Percentiles rank a stretch among this genome's conserved stretches.
Evolutionary conservation across 139 green algal genomes (phyloP).

Genomic region (Chlorella sorokiniana): DNA sequence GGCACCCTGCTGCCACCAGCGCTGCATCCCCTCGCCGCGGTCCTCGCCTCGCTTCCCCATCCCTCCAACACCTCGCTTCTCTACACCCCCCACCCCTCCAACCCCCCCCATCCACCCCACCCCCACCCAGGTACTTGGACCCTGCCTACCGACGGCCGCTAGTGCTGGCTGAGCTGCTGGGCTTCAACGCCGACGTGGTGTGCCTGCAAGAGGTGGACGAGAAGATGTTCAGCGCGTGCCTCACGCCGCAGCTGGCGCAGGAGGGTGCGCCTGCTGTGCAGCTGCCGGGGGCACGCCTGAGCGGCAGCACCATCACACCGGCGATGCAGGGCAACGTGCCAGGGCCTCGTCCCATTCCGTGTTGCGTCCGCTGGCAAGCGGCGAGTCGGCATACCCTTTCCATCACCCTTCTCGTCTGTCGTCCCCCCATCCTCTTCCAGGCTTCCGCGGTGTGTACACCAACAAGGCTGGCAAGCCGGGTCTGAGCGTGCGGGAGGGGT

Average conservation of each 20-base stretch:
- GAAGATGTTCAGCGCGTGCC: constrained; percentile 56
- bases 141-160: constrained; percentile 80
- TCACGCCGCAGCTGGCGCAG: constrained; percentile 33
- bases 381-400: too few species aligned
- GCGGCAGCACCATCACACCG: too few species aligned
- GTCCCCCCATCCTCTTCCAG: constrained; percentile 7
- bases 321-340: too few species aligned
- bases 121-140: constrained; percentile 62
- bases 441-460: constrained; percentile 72
- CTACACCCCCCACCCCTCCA: not conserved
- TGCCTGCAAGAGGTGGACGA: constrained; percentile 88
- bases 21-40: too few species aligned
- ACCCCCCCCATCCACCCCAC: not conserved
- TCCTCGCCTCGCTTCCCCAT: too few species aligned
- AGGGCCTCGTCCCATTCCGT: too few species aligned
- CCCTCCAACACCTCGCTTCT: too few species aligned
- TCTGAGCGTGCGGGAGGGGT: constrained; percentile 69
- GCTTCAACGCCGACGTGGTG: constrained; percentile 73
- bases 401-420: not conserved
- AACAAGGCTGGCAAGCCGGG: constrained; percentile 74
- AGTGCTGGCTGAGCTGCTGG: constrained; percentile 77
- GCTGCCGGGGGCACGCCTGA: not conserved
- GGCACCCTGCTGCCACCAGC: too few species aligned
- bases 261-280: constrained; percentile 2
- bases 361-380: too few species aligned